phyloP scores from a whole-genome alignment of 2,329 filamentous ascomycete species.

The Clathrospora elynae region DNA sequence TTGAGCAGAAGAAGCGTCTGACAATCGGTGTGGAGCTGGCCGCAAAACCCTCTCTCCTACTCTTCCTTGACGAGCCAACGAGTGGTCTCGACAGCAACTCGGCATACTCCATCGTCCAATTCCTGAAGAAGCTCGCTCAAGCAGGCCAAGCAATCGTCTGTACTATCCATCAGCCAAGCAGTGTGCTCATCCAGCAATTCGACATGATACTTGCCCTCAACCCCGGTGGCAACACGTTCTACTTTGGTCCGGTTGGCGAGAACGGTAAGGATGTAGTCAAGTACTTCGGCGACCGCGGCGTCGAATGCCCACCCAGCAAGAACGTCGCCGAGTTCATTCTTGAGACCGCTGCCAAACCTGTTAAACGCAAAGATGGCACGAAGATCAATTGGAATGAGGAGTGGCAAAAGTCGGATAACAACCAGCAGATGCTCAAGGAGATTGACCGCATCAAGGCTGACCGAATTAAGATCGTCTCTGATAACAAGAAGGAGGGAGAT shows the following conservation, averaged over 20 bases:
- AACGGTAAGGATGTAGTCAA: slow-evolving; percentile 67
- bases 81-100: slow-evolving; percentile 72
- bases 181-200: slow-evolving; percentile 72
- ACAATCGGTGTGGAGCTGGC: slow-evolving; percentile 74
- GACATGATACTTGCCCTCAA: slow-evolving; percentile 74
- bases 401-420: slow-evolving; percentile 70
- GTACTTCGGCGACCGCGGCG: slow-evolving; percentile 70
- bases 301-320: slow-evolving; percentile 67
- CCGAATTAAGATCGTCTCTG: slow-evolving; percentile 56
- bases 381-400: slow-evolving; percentile 75
- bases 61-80: slow-evolving; percentile 76
- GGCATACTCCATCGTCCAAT: slow-evolving; percentile 70
- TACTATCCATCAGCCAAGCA: slow-evolving; percentile 75
- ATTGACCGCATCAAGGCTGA: slow-evolving; percentile 67
- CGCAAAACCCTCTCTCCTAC: slow-evolving; percentile 65
- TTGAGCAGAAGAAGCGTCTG: slow-evolving; percentile 72
- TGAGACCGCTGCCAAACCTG: slow-evolving; percentile 66
- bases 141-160: slow-evolving; percentile 74
- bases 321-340: slow-evolving; percentile 71
- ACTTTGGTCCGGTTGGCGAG: slow-evolving; percentile 74
- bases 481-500: slow-evolving; percentile 10
- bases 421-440: slow-evolving; percentile 63
- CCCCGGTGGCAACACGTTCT: slow-evolving; percentile 71
- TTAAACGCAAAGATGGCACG: slow-evolving; percentile 59
- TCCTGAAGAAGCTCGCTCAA: slow-evolving; percentile 69